Conservation (phyloP, 768 basidiomycete species). For the Tulasnella sp. region DNA sequence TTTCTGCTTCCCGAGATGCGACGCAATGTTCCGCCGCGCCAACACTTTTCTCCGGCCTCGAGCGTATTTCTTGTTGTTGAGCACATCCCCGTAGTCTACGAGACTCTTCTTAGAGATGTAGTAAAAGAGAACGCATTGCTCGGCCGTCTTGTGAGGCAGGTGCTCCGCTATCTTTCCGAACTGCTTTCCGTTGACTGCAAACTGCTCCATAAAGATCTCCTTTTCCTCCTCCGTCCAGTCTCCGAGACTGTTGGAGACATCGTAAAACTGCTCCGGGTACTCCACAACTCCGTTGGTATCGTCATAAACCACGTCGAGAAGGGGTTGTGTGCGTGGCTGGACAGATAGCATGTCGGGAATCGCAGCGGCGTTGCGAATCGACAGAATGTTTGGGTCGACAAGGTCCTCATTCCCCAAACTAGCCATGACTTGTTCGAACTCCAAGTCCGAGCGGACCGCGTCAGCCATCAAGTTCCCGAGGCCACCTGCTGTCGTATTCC, state of each 20-base stretch:
- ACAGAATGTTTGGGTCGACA: slow-evolving; percentile 85
- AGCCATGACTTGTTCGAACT: slow-evolving; percentile 97
- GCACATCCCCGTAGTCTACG: slow-evolving; percentile 74
- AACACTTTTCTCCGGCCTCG: slow-evolving; percentile 47
- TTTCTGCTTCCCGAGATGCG: slow-evolving; percentile 48
- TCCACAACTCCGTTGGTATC: slow-evolving; percentile 76
- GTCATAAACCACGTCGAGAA: slow-evolving; percentile 55
- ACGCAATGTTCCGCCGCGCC: slow-evolving; percentile 20
- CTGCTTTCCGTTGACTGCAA: slow-evolving; percentile 80
- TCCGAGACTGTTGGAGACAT: slow-evolving; percentile 48
- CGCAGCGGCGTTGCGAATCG: slow-evolving; percentile 67
- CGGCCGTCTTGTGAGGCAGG: slow-evolving; percentile 71
- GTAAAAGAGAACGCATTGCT: slow-evolving; percentile 87
- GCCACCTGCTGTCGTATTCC: slow-evolving; percentile 53
- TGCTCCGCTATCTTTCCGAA: slow-evolving; percentile 83
- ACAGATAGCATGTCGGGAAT: slow-evolving; percentile 88
- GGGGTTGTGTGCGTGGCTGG: slow-evolving; percentile 25
- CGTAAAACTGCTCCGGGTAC: slow-evolving; percentile 68
- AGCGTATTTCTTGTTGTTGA: slow-evolving; percentile 52
- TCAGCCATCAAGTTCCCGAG: slow-evolving; percentile 44
- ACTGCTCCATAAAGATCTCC: slow-evolving; percentile 64
- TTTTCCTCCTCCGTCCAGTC: slow-evolving; percentile 87
- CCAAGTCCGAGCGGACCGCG: slow-evolving; percentile 85
- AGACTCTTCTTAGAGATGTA: slow-evolving; percentile 86
- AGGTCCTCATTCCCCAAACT: slow-evolving; percentile 84